Base-by-base conservation (phyloP, 2,329 filamentous ascomycete genomes). In the Aureobasidium pullulans region DNA sequence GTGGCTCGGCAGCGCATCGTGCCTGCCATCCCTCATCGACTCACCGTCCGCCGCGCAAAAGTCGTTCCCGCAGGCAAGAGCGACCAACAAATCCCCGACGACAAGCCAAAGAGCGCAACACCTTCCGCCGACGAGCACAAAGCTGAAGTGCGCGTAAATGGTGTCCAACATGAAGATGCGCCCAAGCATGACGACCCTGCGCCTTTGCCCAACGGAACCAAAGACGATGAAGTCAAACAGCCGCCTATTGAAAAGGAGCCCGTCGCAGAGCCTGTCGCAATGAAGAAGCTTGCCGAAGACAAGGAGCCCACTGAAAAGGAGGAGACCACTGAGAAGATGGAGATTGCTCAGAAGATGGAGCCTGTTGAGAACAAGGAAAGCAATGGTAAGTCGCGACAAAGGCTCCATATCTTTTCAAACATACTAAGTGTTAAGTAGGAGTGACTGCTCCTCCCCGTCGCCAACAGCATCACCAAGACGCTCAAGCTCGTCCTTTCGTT, bases 11-110 rank as follows among this genome's bases (percentile, higher is more conserved):
- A 47, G 46, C 57, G 57, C 57, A 59, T 59, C 47, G 57, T 59
- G 47, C 57, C 57, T 52, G 57, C 47, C 39, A 59, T 59, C 32
- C 57, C 57, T 11, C 57, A 50, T 23, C 57, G 53, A 47, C 48
- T 59, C 10, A 36, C 40, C n/a, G 6, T 44, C 46, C 57, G 57
- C 40, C 57, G 40, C 57, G 57, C 47, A 52, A 53, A 50, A 50
- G 47, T 50, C 40, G 46, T 28, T 19, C 34, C 40, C 19, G 34
- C 34, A 31, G 44, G 37, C 36, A 59, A 59, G 57, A 49, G n/a
- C 44, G 37, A 59, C 52, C 52, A 46, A 37, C 52, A 56, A 29
- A 3, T 16, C 19, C 37, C 40, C 40, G 31, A n/a, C 31, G 52
- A 56, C 52, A 56, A 46, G 52, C n/a, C n/a, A 44, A 56, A 56